Base-by-base conservation (phyloP, 345 rosid genomes). In the Draba incana region DNA sequence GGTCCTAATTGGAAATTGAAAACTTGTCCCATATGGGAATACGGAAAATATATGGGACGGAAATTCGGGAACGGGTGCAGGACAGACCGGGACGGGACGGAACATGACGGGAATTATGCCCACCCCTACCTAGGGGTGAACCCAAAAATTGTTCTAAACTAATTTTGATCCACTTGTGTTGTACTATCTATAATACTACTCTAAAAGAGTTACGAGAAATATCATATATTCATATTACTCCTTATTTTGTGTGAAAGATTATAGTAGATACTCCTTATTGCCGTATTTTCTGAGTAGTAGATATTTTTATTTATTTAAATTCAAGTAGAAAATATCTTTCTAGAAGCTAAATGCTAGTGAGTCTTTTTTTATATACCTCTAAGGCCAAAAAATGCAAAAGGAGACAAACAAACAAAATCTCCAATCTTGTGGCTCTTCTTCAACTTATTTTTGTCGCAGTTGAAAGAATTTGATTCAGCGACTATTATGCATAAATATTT, bases 271-370 rank as follows among this genome's bases (percentile, higher is more conserved):
- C 20, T 20, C 20, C 20, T 20, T 20, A 20, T 20, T 20, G 20
- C 20, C 20, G 20, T 20, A 20, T 20, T 20, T 20, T 20, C 20
- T 20, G 20, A 20, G 20, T 20, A 20, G 20, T 20, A 15, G 3
- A 63, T 62, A 12, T 0, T 51, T 30, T 31, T 9, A 14, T 62
- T 10, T 61, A 44, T 43, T 23, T 46, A 8, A 65, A 57, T 57
- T 48, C 14, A 56, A 38, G 35, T 20, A 47, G 1, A 3, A 38
- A 46, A 28, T 48, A 44, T 23, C 35, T 61, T 73, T 73, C 77
- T 73, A 66, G 77, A 72, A 72, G 77, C 57, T 14, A 64, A 14
- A 65, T 23, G 14, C 57, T 15, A 31, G 10, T 30, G 56, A 55
- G 38, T 12, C 27, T 3, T 9, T 11, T 5, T 37, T 39, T 4